Base-by-base conservation (phyloP, 345 rosid genomes). In the Dovyalis caffra region DNA sequence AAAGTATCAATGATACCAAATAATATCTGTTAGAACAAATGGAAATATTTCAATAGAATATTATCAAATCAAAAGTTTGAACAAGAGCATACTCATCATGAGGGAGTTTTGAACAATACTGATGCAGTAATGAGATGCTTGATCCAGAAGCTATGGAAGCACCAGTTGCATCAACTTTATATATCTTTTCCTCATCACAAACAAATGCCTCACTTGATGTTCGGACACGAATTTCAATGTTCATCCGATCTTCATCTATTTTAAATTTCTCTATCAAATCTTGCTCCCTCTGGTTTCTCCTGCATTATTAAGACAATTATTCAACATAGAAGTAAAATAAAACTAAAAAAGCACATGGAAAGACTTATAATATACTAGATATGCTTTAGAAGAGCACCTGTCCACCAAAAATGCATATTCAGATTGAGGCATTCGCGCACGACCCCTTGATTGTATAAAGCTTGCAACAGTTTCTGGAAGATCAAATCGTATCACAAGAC, bases 371-470 rank as follows among this genome's bases (percentile, higher is more conserved):
- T 71, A 64, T 73, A 66, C 35, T 64, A 31, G 4, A 79, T 63
- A 66, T 60, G 67, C 65, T 64, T 58, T 23, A 16, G 53, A 78
- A 76, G 71, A 71, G 70, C 66, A 95, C 99, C 99, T 76, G 89
- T 95, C 88, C 76, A 92, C 97, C 76, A 95, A 82, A 85, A 95
- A 95, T 65, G 91, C 97, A 86, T 94, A 94, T 86, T 94, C 97
- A 71, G 98, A 94, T 75, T 88, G 87, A 67, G 95, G 90, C 98
- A 92, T 92, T 72, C 99, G 84, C 65, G 97, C 99, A 34, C 99
- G 97, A 14, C 99, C 99, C 86, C 99, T 88, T 21, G 99, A 95
- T 87, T 95, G 99, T 75, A 92, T 95, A 85, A 95, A 95, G 88
- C 99, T 95, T 65, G 97, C 79, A 57, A 92, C 95, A 76, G 93